Base-by-base conservation (phyloP, 345 rosid species). In the Cardamine chenopodiifolia region DNA sequence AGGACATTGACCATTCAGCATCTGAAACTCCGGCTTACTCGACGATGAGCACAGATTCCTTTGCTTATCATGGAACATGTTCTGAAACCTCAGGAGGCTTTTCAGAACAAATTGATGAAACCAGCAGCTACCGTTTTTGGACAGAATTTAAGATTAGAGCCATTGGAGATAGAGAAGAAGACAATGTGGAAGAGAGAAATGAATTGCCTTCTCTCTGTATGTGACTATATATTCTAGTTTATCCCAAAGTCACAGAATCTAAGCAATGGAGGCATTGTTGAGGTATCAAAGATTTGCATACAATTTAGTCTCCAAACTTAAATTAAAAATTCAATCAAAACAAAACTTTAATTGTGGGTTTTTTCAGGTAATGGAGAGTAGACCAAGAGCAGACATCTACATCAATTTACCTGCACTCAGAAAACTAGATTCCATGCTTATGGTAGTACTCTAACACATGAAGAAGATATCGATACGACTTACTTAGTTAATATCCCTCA, bases 181-280 rank as follows among this genome's bases (percentile, higher is more conserved):
- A 80, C 83, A 14, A 67, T 90, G 84, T 95, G 99, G 97, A 91
- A 77, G 70, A 83, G 97, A 86, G 99, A 90, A 89, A 91, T 90
- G 99, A 78, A 85, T 20, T 90, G 92, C 53, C 92, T 95, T 77
- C 84, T 95, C 32, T 88, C 97, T 15, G 90, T 89, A 2, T 95
- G 97, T 29, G 90, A 91, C 66, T 85, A 83, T 78, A 87, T 90
- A 23, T 86, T 88, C 8, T 97, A 95, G 50, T 75, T 91, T 40
- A 71, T 76, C 52, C 87, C 95, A 42, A 83, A 82, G 44, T 83
- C 84, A 7, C 91, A 86, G 61, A 84, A 76, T 66, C 83, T 86
- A 74, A 76, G 48, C 12, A 86, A 85, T 39, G 92, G 93, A 76
- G 82, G 88, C 7, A 58, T 80, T 31, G 71, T 94, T 60, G 93